These are phyloP conservation scores for Platanthera guangdongensis DNA, from an alignment of 106 monocot species.

Conservation along the genomic window DNA sequence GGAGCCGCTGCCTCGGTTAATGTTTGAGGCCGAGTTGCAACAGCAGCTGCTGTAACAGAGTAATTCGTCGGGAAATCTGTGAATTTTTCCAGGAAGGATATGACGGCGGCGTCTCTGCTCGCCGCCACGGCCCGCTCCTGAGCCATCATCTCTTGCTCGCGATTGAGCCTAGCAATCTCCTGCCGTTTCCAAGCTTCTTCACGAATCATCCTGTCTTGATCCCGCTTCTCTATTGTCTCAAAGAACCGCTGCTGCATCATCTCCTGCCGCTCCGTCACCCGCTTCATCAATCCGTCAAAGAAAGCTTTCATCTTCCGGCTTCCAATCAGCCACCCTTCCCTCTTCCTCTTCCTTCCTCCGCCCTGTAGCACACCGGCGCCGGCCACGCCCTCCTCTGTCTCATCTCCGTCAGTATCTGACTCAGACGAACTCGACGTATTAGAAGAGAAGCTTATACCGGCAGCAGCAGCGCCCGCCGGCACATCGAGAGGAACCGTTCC, in stretches of 20 bases:
- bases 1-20: neutral
- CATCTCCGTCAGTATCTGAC: conserved; percentile 26
- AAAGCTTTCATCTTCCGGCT: conserved; percentile 51
- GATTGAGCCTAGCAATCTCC: conserved; percentile 56
- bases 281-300: conserved; percentile 67
- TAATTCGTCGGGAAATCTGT: too few species aligned
- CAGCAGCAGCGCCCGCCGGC: neutral
- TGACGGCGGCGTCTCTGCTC: conserved; percentile 49
- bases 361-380: neutral
- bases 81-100: conserved; percentile 64
- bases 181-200: conserved; percentile 83
- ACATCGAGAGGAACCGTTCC: neutral
- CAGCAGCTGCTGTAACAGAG: too few species aligned
- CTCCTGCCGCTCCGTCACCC: conserved; percentile 78
- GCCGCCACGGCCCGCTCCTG: conserved; percentile 61
- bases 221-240: conserved; percentile 75
- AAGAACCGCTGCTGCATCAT: conserved; percentile 70
- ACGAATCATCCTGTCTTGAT: conserved; percentile 64
- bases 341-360: conserved; percentile 11
- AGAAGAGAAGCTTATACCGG: conserved; percentile 48
- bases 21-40: neutral
- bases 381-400: conserved; percentile 31
- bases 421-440: conserved; percentile 34
- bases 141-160: conserved; percentile 56
- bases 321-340: neutral